Percentiles rank a stretch among this genome's conserved stretches.
Evolutionary conservation across 106 monocot species (phyloP).

Genomic region (Iris macrosiphon): DNA sequence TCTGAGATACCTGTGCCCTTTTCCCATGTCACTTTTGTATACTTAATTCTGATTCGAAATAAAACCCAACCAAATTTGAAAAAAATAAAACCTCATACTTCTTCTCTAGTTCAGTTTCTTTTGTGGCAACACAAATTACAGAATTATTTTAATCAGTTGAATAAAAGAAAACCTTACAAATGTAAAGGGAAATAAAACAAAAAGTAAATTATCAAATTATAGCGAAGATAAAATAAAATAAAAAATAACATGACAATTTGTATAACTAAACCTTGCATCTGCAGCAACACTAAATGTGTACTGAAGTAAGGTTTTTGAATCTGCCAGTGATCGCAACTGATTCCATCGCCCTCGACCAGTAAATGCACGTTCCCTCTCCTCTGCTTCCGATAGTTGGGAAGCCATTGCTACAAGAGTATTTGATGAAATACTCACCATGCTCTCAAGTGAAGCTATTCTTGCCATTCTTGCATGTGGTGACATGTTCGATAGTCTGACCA

Average conservation of each 20-base stretch:
- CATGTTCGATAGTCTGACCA: slow-evolving; percentile 52
- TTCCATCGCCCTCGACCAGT: slow-evolving; percentile 76
- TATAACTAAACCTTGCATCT: slow-evolving; percentile 57
- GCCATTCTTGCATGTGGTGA: slow-evolving; percentile 63
- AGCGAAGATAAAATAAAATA: background rate
- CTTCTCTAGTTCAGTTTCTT: too few species aligned
- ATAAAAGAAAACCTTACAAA: background rate
- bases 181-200: background rate
- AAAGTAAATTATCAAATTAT: background rate
- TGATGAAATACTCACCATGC: slow-evolving; percentile 91
- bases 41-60: background rate
- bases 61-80: background rate
- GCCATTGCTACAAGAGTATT: slow-evolving; percentile 87
- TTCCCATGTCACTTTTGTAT: too few species aligned
- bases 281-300: slow-evolving; percentile 78
- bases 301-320: slow-evolving; percentile 80
- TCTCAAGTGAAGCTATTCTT: slow-evolving; percentile 82
- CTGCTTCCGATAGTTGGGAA: slow-evolving; percentile 94
- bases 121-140: too few species aligned
- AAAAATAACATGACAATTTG: background rate
- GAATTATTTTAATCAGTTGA: too few species aligned
- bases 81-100: background rate
- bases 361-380: slow-evolving; percentile 84
- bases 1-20: background rate
- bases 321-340: slow-evolving; percentile 79